Conservation (phyloP, 257 asterid genomes). For the Paraleonurus japonicus region DNA sequence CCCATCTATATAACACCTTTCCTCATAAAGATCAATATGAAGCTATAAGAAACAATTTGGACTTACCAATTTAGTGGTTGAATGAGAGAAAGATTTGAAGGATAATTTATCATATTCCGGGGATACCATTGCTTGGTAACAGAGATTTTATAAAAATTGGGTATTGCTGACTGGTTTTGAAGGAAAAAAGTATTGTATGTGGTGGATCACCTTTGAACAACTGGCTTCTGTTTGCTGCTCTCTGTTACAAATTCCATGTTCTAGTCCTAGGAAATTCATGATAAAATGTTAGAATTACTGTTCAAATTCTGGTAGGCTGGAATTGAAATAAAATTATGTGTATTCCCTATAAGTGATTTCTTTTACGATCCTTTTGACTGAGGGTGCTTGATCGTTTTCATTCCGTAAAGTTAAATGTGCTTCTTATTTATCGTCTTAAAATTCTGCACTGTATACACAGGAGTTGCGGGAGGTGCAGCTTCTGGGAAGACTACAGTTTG, state of each 20-base stretch:
- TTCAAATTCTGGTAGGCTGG: neutral
- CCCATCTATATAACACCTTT: neutral
- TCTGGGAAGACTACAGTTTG: conserved; percentile 99
- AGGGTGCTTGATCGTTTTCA: neutral
- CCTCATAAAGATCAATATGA: neutral
- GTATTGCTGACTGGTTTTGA: conserved; percentile 12
- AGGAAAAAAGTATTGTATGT: conserved; percentile 13
- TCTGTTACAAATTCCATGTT: neutral
- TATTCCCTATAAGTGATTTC: conserved; percentile 1
- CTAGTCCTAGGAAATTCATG: neutral
- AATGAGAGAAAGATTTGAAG: neutral
- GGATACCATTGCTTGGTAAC: neutral
- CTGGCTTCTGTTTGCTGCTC: conserved; percentile 1
- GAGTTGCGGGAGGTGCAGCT: conserved; percentile 99
- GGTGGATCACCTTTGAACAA: conserved; percentile 14
- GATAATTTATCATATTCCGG: neutral
- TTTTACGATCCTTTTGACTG: neutral
- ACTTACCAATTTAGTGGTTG: neutral
- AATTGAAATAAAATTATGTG: conserved; percentile 9
- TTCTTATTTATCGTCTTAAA: conserved; percentile 20
- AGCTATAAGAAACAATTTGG: neutral
- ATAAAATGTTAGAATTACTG: neutral
- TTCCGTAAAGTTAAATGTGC: neutral
- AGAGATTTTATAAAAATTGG: neutral
- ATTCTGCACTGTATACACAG: conserved; percentile 37